Evolutionary conservation across 2,329 filamentous ascomycete species (phyloP).

Genomic region (Aspergillus tanneri): DNA sequence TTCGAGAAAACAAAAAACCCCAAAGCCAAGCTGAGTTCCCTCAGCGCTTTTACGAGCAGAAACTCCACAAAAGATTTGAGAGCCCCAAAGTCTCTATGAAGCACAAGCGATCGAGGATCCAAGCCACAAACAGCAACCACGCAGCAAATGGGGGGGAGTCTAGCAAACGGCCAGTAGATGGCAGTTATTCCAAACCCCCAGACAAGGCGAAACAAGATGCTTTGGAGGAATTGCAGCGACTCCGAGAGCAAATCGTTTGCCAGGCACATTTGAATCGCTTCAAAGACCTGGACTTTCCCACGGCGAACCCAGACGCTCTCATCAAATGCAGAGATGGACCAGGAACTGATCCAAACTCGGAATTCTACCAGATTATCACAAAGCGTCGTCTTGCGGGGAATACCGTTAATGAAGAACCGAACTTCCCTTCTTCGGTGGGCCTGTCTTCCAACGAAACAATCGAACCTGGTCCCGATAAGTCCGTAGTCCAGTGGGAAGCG

Average conservation of each 20-base stretch:
- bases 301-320: constrained; percentile 23
- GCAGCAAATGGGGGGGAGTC: no score
- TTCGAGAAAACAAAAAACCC: not conserved
- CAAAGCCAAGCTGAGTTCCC: not conserved
- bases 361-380: constrained; percentile 19
- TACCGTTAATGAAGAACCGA: not conserved
- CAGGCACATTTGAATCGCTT: constrained; percentile 15
- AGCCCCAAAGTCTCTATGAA: no score
- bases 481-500: constrained; percentile 9
- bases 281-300: constrained; percentile 8
- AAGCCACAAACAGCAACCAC: no score
- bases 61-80: not conserved
- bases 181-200: not conserved
- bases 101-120: not conserved
- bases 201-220: constrained; percentile 8
- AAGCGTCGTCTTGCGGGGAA: constrained; percentile 6
- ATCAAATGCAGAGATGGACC: constrained; percentile 28
- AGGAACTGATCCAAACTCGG: constrained; percentile 25
- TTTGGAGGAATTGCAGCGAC: constrained; percentile 21
- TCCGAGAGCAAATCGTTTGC: constrained; percentile 20
- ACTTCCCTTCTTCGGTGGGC: not conserved
- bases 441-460: not conserved
- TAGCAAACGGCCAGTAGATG: not conserved
- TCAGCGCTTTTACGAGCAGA: not conserved
- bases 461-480: not conserved